Evolutionary conservation across 225 moss, liverwort and hornwort genomes (phyloP), one percentile per base, ranked within the genome.

Genomic region (Polytrichum commune): DNA sequence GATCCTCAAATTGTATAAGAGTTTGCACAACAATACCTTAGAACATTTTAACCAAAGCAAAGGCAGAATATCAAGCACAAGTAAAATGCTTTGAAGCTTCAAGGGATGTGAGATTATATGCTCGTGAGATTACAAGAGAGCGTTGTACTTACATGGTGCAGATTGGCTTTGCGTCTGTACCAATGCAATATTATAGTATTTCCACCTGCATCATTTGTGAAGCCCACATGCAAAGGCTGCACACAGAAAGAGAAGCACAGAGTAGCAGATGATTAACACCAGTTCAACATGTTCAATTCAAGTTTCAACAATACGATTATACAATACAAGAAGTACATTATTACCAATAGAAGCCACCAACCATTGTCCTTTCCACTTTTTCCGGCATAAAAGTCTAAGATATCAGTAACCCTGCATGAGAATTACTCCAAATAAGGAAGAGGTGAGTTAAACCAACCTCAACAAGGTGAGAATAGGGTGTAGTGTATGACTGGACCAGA

Each of bases 211-310:
- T 96, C 95, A 72, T 83, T 80, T 2, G 91, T 96, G 76, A 88
- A 90, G 30, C 79, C 95, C 65, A 96, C 90, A 53, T 96, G 95
- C 79, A 96, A 74, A 55, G 95, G 95, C 95, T 96, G 84, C 27
- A 60, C 33, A 25, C 62, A 66, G 9, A 19, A 79, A 19, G 22
- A 72, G 68, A 27, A 70, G 57, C 58, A 71, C 58, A 28, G 35
- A 56, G 19, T n/a, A 74, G 63, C 16, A 53, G 6, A 5, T 46
- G 46, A 16, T 46, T 16, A 46, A 46, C 46, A 16, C 46, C 9
- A 46, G 46, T 46, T 46, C 46, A 46, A 46, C 46, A 16, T 46
- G 13, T 46, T 46, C 9, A 46, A 46, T 46, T 46, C 46, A 46
- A 16, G 46, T 46, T 46, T 46, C 46, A 46, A 46, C 46, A 10